Evolutionary conservation across 1,139 yeast genomes (phyloP), one percentile per base, ranked within the genome.

Genomic region (Pneumocystis carinii): DNA sequence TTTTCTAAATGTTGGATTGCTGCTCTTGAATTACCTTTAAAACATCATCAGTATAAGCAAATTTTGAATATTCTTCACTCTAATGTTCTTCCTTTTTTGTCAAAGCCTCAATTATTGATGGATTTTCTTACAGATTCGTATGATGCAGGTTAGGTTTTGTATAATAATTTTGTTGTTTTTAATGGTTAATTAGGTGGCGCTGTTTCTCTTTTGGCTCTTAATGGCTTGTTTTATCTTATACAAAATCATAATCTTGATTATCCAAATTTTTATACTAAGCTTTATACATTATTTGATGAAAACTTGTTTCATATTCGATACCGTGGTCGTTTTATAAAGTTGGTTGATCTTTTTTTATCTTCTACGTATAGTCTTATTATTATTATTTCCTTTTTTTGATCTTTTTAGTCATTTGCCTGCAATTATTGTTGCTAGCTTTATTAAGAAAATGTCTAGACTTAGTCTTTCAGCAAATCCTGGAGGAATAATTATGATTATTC

Each of bases 101-200:
- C 83, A 59, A 85, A 84, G 67, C 96, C 97, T 1, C 87, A 88
- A 62, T 79, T 82, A 67, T 76, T 92, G 62, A 89, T 92, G 96
- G 98, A 92, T 74, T 92, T 90, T 73, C 77, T 92, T 66, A 89
- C 97, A 0, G 95, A 88, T 66, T 85, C 95, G 3, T 90, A 90
- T 72, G 79, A 82, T 61, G 78, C 82, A 27, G 87, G 86, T 32
- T 38, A 63, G n/a, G 24, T 29, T 63, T 61, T 6, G 56, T 65
- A 27, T 59, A 10, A 17, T 19, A 37, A 38, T 10, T 59, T 17
- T 35, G 10, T 36, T 39, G 8, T 32, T 35, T 38, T 59, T 59
- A 55, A 24, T 48, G 32, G 14, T 24, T 59, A 19, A 32, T 29
- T 35, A 35, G 69, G 69, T 68, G 85, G 84, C 4, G 80, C 86